Conservation (phyloP, 2,329 filamentous ascomycete species). For the Fusarium fracticaudum region DNA sequence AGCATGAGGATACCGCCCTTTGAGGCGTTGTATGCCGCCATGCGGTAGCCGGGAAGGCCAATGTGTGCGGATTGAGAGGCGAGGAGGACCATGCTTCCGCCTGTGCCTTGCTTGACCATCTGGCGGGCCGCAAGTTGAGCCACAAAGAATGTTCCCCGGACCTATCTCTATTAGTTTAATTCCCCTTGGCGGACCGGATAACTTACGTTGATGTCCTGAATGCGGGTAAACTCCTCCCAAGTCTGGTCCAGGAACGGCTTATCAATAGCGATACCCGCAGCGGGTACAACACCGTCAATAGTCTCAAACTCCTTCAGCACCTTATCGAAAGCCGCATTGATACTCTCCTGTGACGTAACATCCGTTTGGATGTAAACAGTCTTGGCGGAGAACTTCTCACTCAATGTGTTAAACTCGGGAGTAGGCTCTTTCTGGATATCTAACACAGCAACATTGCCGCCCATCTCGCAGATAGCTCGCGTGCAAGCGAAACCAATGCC, state of each 20-base stretch:
- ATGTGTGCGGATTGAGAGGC: conserved; percentile 41
- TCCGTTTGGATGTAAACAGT: conserved; percentile 46
- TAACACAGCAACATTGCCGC: conserved; percentile 51
- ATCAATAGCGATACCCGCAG: conserved; percentile 54
- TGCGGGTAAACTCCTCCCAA: conserved; percentile 52
- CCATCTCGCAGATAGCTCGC: conserved; percentile 52
- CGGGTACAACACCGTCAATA: conserved; percentile 47
- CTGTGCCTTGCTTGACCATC: conserved; percentile 51
- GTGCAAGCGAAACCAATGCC: conserved; percentile 53
- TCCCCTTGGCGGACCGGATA: too few species aligned
- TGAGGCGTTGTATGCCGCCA: conserved; percentile 55
- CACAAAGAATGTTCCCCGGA: conserved; percentile 54
- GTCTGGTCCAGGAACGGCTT: conserved; percentile 57
- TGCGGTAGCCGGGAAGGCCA: conserved; percentile 34
- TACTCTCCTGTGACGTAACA: conserved; percentile 45
- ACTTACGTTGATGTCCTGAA: conserved; percentile 55
- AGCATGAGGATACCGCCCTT: conserved; percentile 55
- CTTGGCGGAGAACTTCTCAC: conserved; percentile 34
- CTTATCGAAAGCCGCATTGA: conserved; percentile 40
- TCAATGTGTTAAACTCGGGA: conserved; percentile 41
- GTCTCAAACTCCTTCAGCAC: conserved; percentile 38
- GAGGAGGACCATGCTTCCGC: conserved; percentile 50
- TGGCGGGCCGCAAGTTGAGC: conserved; percentile 52
- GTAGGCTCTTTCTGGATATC: conserved; percentile 48
- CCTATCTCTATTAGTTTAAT: conserved; percentile 34